Percentiles rank a stretch among this genome's conserved stretches.
Evolutionary conservation across 2,329 filamentous ascomycete genomes (phyloP).

Genomic region (Sporothrix euskadiensis): DNA sequence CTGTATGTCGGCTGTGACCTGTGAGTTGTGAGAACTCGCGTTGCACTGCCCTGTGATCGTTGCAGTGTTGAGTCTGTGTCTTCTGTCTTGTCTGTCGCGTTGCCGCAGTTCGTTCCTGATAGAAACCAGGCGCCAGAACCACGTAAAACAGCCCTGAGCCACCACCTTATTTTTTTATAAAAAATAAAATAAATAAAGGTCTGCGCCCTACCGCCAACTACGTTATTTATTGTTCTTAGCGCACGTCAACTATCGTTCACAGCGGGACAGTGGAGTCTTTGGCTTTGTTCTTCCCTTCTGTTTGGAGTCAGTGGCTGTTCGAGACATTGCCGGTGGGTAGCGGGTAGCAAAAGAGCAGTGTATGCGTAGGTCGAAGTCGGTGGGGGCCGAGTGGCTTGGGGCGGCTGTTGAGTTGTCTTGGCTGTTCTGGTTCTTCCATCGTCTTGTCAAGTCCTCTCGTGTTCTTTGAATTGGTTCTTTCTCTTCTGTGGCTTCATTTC

Average conservation of each 20-base stretch:
- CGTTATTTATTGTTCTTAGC: background rate
- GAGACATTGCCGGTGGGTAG: background rate
- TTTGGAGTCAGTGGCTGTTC: background rate
- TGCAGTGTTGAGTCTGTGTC: background rate
- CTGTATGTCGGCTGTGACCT: no score
- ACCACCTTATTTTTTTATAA: background rate
- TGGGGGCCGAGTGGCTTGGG: background rate
- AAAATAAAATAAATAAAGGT: no score
- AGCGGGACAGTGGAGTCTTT: background rate
- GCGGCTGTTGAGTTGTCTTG: background rate
- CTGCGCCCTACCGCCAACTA: background rate
- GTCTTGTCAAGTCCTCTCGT: background rate
- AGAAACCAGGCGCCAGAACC: background rate
- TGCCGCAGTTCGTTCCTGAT: background rate
- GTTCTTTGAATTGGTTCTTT: background rate
- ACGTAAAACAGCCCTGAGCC: background rate
- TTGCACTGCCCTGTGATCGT: background rate
- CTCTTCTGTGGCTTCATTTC: background rate
- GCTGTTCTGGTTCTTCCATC: background rate
- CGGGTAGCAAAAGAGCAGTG: no score
- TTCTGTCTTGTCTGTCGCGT: background rate
- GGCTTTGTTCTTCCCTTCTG: background rate
- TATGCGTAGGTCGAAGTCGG: background rate
- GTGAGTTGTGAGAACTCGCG: background rate
- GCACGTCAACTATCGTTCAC: background rate